Conservation (phyloP, 179 eudicot genomes). For the Heliamphora pulchella region DNA sequence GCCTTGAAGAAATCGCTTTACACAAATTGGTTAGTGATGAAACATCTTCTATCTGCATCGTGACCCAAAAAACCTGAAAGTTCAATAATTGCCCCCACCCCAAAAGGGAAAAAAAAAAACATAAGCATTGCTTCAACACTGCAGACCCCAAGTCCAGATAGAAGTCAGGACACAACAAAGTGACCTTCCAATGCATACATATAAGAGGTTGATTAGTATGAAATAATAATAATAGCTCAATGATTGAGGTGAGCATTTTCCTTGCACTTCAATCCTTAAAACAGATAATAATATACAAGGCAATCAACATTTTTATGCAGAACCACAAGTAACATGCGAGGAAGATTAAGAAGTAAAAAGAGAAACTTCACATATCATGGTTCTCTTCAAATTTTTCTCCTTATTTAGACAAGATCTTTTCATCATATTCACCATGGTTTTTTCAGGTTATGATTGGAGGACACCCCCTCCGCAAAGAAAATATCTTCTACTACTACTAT, state of each 20-base stretch:
- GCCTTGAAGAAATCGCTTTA: not conserved
- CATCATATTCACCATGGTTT: too few relatives aligned
- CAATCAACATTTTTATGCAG: not conserved
- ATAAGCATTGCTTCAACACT: too few relatives aligned
- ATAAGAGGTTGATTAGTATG: not conserved
- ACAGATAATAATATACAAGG: too few relatives aligned
- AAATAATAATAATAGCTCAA: not conserved
- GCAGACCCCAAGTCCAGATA: not conserved
- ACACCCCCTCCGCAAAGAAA: too few relatives aligned
- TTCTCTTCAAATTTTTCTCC: too few relatives aligned
- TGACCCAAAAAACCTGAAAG: not conserved
- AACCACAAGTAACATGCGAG: not conserved
- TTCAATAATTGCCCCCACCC: too few relatives aligned
- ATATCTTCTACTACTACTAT: too few relatives aligned
- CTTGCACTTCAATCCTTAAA: not conserved
- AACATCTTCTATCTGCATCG: not conserved
- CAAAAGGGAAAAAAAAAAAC: too few relatives aligned
- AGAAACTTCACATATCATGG: too few relatives aligned
- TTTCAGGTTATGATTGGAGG: too few relatives aligned
- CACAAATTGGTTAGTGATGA: slow-evolving; percentile 3
- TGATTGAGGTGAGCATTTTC: not conserved
- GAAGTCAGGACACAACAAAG: not conserved
- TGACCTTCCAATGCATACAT: not conserved
- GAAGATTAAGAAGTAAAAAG: too few relatives aligned
- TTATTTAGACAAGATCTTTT: too few relatives aligned